A percentile compares a stretch with the other conserved stretches of the same genome.
These are phyloP conservation scores for Cryptococcus floricola DNA, from an alignment of 1,284 basidiomycete species.

Conservation along the genomic window DNA sequence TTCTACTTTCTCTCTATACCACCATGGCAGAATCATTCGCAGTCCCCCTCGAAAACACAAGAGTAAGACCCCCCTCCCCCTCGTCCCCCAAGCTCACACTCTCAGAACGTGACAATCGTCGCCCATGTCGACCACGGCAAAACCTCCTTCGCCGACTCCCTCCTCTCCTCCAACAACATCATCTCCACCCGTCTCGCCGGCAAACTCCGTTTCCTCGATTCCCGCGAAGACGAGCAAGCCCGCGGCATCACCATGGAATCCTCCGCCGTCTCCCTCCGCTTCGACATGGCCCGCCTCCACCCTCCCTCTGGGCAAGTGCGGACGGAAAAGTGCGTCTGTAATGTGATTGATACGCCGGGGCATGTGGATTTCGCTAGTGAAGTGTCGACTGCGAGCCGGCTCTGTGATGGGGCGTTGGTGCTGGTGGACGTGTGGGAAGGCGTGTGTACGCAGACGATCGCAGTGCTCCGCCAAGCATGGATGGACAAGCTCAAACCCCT, in stretches of 20 bases:
- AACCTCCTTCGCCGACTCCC: constrained; percentile 89
- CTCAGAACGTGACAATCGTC: constrained; percentile 49
- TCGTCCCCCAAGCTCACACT: not conserved
- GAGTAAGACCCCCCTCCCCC: constrained; percentile 24
- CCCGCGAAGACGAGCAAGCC: constrained; percentile 94
- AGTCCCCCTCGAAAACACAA: constrained; percentile 44
- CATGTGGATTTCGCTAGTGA: constrained; percentile 98
- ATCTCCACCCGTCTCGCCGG: constrained; percentile 93
- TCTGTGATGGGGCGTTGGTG: constrained; percentile 94
- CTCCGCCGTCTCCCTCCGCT: constrained; percentile 83
- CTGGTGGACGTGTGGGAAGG: constrained; percentile 98
- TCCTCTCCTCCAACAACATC: constrained; percentile 96
- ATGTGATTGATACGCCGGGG: constrained; percentile 97
- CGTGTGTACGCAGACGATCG: constrained; percentile 97
- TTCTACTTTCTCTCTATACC: not conserved
- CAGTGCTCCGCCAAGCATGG: constrained; percentile 94
- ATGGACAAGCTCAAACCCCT: constrained; percentile 82
- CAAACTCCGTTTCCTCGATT: constrained; percentile 93
- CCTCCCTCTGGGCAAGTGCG: constrained; percentile 33
- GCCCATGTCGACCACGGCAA: constrained; percentile 68
- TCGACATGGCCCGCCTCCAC: constrained; percentile 62
- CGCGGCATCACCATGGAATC: constrained; percentile 99
- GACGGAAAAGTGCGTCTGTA: constrained; percentile 51
- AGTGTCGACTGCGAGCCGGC: constrained; percentile 86
- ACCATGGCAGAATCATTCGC: constrained; percentile 38